Evolutionary conservation across 2,329 filamentous ascomycete genomes (phyloP).

Genomic region (Purpureocillium lavendulum): DNA sequence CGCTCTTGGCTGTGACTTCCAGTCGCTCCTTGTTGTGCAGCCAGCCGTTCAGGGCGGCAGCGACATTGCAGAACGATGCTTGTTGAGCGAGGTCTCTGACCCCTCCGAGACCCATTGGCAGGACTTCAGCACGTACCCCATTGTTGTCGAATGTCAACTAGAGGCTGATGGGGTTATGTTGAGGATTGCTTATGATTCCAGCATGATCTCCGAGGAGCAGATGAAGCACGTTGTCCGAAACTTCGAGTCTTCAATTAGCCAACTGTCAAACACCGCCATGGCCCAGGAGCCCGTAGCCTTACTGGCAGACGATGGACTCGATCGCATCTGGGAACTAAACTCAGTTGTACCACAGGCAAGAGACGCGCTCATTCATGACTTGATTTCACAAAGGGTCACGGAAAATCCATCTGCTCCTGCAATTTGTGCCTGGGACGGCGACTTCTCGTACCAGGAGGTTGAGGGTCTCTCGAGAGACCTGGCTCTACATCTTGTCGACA

Average conservation of each 20-base stretch:
- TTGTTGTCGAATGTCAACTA: slow-evolving; percentile 8
- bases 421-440: slow-evolving; percentile 16
- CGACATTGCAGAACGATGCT: background rate
- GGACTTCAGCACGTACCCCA: slow-evolving; percentile 9
- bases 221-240: slow-evolving; percentile 4
- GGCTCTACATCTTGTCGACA: slow-evolving; percentile 3
- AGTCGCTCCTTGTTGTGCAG: slow-evolving; percentile 11
- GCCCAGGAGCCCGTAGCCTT: slow-evolving; percentile 4
- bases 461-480: slow-evolving; percentile 4
- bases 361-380: slow-evolving; percentile 11
- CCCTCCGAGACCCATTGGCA: slow-evolving; percentile 3
- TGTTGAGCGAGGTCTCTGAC: slow-evolving; percentile 1
- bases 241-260: slow-evolving; percentile 6
- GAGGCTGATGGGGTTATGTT: slow-evolving; percentile 5
- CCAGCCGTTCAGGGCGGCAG: slow-evolving; percentile 2
- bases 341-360: slow-evolving; percentile 6
- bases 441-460: slow-evolving; percentile 10
- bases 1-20: slow-evolving; percentile 7
- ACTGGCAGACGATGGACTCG: slow-evolving; percentile 6
- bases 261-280: slow-evolving; percentile 2
- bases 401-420: slow-evolving; percentile 10
- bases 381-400: slow-evolving; percentile 6
- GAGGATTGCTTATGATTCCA: slow-evolving; percentile 8
- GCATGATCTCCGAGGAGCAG: slow-evolving; percentile 4
- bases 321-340: slow-evolving; percentile 12